Conservation (phyloP, 2,329 filamentous ascomycete species). For the Pestalotiopsis sp. region DNA sequence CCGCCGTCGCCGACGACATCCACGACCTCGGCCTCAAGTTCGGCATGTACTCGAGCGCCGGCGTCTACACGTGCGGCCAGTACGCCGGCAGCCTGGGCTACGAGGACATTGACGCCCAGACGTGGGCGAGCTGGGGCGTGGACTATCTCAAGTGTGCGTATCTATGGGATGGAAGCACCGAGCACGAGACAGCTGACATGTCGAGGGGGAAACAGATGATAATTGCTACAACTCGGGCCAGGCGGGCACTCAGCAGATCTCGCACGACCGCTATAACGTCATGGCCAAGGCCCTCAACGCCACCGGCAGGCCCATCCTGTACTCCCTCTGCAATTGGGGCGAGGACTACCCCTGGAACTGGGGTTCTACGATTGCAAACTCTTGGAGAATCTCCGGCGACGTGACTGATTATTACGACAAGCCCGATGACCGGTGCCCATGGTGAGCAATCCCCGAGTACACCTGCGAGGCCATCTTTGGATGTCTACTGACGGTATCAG, state of each 20-base stretch:
- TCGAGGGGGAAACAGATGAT: constrained; percentile 34
- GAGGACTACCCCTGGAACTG: constrained; percentile 30
- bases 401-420: constrained; percentile 35
- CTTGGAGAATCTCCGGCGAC: constrained; percentile 37
- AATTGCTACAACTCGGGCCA: constrained; percentile 42
- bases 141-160: constrained; percentile 49
- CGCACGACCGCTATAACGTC: constrained; percentile 29
- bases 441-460: constrained; percentile 8
- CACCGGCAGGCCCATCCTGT: constrained; percentile 34
- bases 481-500: background rate
- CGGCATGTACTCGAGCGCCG: constrained; percentile 44
- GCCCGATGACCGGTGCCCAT: constrained; percentile 34
- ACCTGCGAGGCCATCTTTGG: background rate
- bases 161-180: background rate
- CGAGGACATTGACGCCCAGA: constrained; percentile 54
- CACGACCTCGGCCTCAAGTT: constrained; percentile 38
- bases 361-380: constrained; percentile 31
- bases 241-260: constrained; percentile 27
- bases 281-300: constrained; percentile 37
- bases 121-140: constrained; percentile 54
- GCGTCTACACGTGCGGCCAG: constrained; percentile 50
- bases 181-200: background rate
- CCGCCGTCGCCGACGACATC: constrained; percentile 34
- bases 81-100: constrained; percentile 53
- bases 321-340: constrained; percentile 38